Evolutionary conservation across 2,329 filamentous ascomycete genomes (phyloP).

Genomic region (Seiridium unicorne): DNA sequence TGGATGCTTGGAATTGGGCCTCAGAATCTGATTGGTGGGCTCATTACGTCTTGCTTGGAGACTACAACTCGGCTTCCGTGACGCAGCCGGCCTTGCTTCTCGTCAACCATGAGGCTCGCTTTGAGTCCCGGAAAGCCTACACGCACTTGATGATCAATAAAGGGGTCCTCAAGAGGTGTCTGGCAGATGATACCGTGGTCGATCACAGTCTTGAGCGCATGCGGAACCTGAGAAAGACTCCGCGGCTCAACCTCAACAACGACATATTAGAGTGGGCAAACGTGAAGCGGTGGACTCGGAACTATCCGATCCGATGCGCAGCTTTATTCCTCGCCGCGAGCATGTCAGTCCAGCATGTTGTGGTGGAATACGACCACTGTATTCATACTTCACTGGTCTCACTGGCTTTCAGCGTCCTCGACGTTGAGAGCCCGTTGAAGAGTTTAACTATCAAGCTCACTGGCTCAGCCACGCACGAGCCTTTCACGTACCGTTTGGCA

Average conservation of each 20-base stretch:
- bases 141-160: not conserved
- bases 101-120: constrained; percentile 8
- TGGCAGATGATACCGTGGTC: not conserved
- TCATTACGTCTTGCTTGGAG: constrained; percentile 3
- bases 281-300: constrained; percentile 5
- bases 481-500: not conserved
- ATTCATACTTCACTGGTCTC: not conserved
- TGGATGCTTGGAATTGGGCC: constrained; percentile 10
- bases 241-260: constrained; percentile 1
- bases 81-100: not conserved
- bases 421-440: not conserved
- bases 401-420: constrained; percentile 3
- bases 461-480: not conserved
- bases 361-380: constrained; percentile 8
- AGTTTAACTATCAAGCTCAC: constrained; percentile 7
- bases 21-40: constrained; percentile 8
- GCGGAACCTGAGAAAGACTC: constrained; percentile 1
- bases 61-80: not conserved
- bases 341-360: constrained; percentile 8
- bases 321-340: constrained; percentile 6
- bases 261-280: constrained; percentile 8
- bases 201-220: constrained; percentile 1
- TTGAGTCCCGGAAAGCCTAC: constrained; percentile 1
- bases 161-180: not conserved
- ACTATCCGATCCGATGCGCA: not conserved